phyloP scores from a whole-genome alignment of 805 yeast genomes.

The Kluyveromyces dobzhanskii region DNA sequence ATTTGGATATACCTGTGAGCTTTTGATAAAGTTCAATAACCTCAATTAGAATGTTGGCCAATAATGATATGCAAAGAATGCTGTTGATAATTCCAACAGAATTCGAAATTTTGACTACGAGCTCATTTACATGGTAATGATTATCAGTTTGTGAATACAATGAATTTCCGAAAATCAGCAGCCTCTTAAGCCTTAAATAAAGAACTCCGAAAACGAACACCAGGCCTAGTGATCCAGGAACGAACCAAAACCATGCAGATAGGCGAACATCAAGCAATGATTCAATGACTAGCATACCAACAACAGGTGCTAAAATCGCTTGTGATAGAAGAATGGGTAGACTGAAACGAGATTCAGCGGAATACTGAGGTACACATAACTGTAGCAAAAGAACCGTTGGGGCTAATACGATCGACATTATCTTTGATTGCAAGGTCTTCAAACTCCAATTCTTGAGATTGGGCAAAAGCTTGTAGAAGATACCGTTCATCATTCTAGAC shows the following conservation, averaged over 20 bases:
- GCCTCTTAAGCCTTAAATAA: not conserved
- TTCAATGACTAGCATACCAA: slow-evolving; percentile 4
- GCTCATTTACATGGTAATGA: not conserved
- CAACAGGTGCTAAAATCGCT: slow-evolving; percentile 26
- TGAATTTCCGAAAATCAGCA: slow-evolving; percentile 7
- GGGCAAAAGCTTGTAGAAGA: slow-evolving; percentile 22
- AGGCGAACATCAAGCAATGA: not conserved
- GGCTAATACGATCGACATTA: slow-evolving; percentile 26
- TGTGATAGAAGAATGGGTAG: slow-evolving; percentile 24
- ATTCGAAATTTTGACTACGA: slow-evolving; percentile 9
- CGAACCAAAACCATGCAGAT: slow-evolving; percentile 1
- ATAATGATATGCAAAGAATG: slow-evolving; percentile 26
- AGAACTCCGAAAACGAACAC: not conserved
- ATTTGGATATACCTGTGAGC: slow-evolving; percentile 51
- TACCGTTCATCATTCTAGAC: not conserved
- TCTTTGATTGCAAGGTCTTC: slow-evolving; percentile 20
- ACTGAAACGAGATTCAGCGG: slow-evolving; percentile 20
- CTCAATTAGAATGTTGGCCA: slow-evolving; percentile 30
- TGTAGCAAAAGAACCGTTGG: slow-evolving; percentile 30
- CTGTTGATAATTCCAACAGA: slow-evolving; percentile 24
- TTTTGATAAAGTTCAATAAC: slow-evolving; percentile 27
- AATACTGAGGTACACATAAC: slow-evolving; percentile 30
- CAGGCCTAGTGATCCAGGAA: not conserved
- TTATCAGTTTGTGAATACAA: slow-evolving; percentile 1
- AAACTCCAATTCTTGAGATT: slow-evolving; percentile 23